Evolutionary conservation across 2,329 filamentous ascomycete species (phyloP).

Genomic region (Colletotrichum sp.): DNA sequence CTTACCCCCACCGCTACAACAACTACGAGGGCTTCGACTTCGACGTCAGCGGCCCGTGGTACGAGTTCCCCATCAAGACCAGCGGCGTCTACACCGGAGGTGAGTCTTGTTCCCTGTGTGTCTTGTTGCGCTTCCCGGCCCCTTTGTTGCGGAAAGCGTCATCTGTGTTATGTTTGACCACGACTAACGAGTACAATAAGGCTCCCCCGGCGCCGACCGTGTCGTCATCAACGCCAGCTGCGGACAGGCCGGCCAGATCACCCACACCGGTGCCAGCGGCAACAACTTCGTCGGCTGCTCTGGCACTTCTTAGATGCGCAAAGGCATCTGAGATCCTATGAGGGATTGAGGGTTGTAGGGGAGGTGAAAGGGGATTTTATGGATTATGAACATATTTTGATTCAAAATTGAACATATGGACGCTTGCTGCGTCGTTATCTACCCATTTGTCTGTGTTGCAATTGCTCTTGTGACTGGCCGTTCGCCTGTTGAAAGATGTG

Average conservation of each 20-base stretch:
- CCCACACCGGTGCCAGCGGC: slow-evolving; percentile 73
- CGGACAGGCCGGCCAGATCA: slow-evolving; percentile 67
- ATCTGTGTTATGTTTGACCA: not conserved
- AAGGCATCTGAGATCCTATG: not conserved
- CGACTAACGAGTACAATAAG: slow-evolving; percentile 31
- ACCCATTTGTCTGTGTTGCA: too few species aligned
- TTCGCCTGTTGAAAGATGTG: too few species aligned
- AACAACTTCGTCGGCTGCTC: slow-evolving; percentile 67
- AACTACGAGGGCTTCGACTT: slow-evolving; percentile 70
- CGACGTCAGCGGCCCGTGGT: slow-evolving; percentile 59
- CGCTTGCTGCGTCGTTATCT: not conserved
- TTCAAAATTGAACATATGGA: not conserved
- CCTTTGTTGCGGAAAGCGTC: not conserved
- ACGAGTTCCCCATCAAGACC: slow-evolving; percentile 67
- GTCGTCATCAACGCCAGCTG: slow-evolving; percentile 68
- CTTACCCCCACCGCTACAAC: slow-evolving; percentile 66
- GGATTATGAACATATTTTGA: not conserved
- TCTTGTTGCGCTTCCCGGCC: not conserved
- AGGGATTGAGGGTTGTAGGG: not conserved
- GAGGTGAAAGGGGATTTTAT: not conserved
- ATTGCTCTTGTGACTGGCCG: too few species aligned
- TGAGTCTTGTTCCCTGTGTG: slow-evolving; percentile 32
- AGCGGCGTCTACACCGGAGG: slow-evolving; percentile 64
- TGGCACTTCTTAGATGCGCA: not conserved
- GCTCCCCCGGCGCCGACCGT: slow-evolving; percentile 69